These are phyloP conservation scores for Cyclostephanos invisitatus DNA, from an alignment of 108 stramenopile species.

Conservation along the genomic window DNA sequence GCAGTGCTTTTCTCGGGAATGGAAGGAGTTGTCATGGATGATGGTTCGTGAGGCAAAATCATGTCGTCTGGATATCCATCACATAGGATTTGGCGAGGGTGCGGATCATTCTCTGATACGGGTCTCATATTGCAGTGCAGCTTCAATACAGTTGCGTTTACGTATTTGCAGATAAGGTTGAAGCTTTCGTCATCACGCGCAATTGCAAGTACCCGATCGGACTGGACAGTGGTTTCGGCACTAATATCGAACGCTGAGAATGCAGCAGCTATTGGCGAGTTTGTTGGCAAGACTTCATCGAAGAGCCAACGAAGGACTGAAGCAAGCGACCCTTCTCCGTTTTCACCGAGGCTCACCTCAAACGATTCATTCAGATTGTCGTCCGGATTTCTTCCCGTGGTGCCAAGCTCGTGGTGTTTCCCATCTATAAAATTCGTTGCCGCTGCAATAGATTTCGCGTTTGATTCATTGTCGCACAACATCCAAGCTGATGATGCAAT, in stretches of 20 bases:
- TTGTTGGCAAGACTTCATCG: conserved; percentile 36
- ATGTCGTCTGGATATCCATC: conserved; percentile 18
- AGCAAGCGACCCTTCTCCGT: conserved; percentile 19
- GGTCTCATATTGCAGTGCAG: conserved; percentile 12
- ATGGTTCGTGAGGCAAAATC: conserved; percentile 26
- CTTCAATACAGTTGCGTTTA: conserved; percentile 39
- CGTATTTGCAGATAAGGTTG: conserved; percentile 56
- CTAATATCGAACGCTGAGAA: conserved; percentile 50
- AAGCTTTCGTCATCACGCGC: conserved; percentile 56
- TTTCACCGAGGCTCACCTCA: conserved; percentile 25
- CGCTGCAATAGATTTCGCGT: conserved; percentile 22
- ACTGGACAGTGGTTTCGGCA: conserved; percentile 42
- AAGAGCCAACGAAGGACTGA: conserved; percentile 44
- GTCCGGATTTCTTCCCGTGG: conserved; percentile 5
- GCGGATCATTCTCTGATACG: conserved; percentile 9
- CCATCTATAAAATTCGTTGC: conserved; percentile 20
- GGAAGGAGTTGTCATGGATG: neutral
- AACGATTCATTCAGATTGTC: conserved; percentile 25
- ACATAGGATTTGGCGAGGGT: conserved; percentile 8
- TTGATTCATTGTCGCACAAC: conserved; percentile 25
- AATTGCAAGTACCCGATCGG: conserved; percentile 40
- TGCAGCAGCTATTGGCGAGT: conserved; percentile 31
- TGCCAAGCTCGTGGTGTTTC: neutral
- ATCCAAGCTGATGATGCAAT: conserved; percentile 27
- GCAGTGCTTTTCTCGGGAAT: conserved; percentile 16